Conservation (phyloP, 1,284 basidiomycete genomes). For the Cystobasidium pallidum region DNA sequence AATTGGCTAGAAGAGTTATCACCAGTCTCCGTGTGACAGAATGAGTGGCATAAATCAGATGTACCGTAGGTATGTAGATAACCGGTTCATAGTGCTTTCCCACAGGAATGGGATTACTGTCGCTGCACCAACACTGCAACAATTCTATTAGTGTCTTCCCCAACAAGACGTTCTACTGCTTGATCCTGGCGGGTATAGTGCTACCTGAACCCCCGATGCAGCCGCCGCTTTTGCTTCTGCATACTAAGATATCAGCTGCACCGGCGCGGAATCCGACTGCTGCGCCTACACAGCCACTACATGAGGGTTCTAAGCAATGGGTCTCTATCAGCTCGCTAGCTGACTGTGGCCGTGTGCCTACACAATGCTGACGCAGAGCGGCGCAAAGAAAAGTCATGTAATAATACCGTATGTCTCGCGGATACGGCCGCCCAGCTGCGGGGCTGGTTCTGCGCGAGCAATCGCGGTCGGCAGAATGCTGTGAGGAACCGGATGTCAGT, state of each 20-base stretch:
- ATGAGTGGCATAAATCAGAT: not conserved
- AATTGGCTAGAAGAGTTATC: constrained; percentile 33
- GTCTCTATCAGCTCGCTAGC: no score
- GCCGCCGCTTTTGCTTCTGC: constrained; percentile 7
- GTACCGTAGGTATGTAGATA: no score
- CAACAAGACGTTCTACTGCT: constrained; percentile 2
- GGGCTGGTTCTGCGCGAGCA: constrained; percentile 25
- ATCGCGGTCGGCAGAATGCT: no score
- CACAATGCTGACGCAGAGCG: no score
- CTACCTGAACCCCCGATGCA: not conserved
- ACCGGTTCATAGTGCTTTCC: no score
- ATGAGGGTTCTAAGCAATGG: constrained; percentile 12
- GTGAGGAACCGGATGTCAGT: not conserved
- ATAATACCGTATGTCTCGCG: constrained; percentile 14
- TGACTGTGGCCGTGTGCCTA: no score
- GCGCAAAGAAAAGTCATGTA: no score
- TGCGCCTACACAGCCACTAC: constrained; percentile 30
- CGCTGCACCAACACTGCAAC: constrained; percentile 2
- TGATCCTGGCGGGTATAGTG: not conserved
- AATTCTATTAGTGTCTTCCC: no score
- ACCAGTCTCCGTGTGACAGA: constrained; percentile 36
- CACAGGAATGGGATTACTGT: not conserved
- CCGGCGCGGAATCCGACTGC: constrained; percentile 13
- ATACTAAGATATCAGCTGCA: not conserved
- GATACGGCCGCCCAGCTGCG: constrained; percentile 31